Conservation (phyloP, 305 asterid species). For the Fraxinus angustifolia region DNA sequence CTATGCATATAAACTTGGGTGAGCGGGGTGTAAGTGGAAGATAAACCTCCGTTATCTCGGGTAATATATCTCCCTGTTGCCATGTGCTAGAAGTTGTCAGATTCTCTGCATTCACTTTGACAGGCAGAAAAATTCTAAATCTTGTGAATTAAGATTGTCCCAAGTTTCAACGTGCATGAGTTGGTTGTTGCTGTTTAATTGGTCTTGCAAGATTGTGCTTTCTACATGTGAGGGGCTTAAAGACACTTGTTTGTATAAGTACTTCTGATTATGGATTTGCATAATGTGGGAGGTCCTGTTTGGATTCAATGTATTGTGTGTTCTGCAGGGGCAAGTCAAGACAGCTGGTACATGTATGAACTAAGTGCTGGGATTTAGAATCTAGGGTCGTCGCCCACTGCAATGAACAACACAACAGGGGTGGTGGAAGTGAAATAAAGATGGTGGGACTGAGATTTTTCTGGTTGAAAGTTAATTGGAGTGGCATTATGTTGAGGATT, state of each 20-base stretch:
- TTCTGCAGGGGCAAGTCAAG: neutral
- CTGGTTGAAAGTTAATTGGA: neutral
- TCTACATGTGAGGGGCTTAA: neutral
- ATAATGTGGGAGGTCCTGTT: neutral
- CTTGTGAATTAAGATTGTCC: neutral
- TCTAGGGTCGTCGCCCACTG: neutral
- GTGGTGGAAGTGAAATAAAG: neutral
- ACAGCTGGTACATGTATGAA: neutral
- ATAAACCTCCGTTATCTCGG: neutral
- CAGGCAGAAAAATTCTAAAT: neutral
- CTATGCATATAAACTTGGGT: neutral
- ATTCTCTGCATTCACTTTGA: neutral
- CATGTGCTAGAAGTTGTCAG: neutral
- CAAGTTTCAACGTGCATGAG: neutral
- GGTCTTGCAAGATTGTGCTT: slow-evolving; percentile 1
- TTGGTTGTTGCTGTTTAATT: neutral
- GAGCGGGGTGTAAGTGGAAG: neutral
- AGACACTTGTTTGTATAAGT: neutral
- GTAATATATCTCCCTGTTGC: neutral
- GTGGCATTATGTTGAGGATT: neutral
- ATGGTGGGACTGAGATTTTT: neutral
- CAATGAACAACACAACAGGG: neutral
- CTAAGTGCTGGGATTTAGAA: neutral
- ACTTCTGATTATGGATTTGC: neutral
- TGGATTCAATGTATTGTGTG: neutral